Evolutionary conservation across 2,329 filamentous ascomycete genomes (phyloP).

Genomic region (Pseudogymnoascus sp.): DNA sequence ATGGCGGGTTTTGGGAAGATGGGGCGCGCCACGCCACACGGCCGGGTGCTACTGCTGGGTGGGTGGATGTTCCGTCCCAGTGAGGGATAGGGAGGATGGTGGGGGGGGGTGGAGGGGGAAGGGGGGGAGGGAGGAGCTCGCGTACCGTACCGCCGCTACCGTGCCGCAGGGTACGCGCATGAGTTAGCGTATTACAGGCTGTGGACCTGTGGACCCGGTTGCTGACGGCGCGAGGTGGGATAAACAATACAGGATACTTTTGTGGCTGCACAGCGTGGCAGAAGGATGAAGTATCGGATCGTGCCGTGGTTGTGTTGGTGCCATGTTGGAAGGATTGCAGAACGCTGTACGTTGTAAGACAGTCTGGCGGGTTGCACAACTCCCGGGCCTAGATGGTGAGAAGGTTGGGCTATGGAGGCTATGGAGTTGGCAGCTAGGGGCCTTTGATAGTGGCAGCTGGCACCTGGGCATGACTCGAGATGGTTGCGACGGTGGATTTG

Average conservation of each 20-base stretch:
- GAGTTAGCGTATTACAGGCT: not conserved
- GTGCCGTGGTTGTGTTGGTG: not conserved
- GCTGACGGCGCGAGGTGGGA: not conserved
- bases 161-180: not conserved
- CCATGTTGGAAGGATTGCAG: conserved; percentile 2
- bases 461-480: not conserved
- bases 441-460: not conserved
- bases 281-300: not conserved
- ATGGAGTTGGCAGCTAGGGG: not conserved
- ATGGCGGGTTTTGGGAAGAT: not conserved
- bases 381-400: not conserved
- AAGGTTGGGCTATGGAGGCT: not conserved
- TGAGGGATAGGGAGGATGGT: not conserved
- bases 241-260: not conserved
- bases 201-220: not conserved
- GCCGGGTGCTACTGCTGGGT: not conserved
- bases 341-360: not conserved
- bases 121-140: not conserved
- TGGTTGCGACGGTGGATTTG: not conserved
- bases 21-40: not conserved
- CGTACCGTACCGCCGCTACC: conserved; percentile 1
- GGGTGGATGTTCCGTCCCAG: not conserved
- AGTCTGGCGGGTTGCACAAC: not conserved
- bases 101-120: not conserved
- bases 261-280: not conserved